Evolutionary conservation across 139 green algal genomes (phyloP), one percentile per base, ranked within the genome.

Genomic region (Asterochloris sp.): DNA sequence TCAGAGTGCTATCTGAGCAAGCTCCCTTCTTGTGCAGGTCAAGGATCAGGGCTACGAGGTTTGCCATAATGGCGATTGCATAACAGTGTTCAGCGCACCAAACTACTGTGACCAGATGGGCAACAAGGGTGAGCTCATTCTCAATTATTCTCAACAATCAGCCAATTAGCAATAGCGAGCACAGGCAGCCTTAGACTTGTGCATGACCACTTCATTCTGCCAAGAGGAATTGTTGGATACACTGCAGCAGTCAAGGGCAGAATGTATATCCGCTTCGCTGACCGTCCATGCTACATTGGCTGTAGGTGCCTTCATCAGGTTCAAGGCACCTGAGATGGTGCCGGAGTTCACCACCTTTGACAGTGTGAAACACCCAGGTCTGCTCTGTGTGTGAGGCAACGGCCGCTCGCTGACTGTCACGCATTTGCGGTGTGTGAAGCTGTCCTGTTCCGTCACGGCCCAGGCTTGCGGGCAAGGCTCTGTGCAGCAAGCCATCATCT

Each of bases 21-120:
- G 38, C 9, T 54, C 38, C 38, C 38, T 85, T 29, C 15, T 10
- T 21, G 8, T 88, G 28, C 84, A 95, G 90, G 96, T 98, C 61
- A 99, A 98, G 90, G 93, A 98, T 21, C 92, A 96, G 63, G 97
- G 97, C 9, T 99, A 97, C 76, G 95, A 98, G 89, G 85, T 99
- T 54, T 91, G 94, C 17, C 97, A 99, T 88, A 88, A 95, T 75
- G 96, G 95, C 28, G 90, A 90, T 77, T 90, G 94, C 17, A 88
- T 98, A 67, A 99, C 97, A 19, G 91, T 99, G 13, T 99, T 99
- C 90, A 95, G 87, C 8, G 97, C 97, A 17, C 97, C 97, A 63
- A 99, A 99, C 89, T 99, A 99, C 88, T 98, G 95, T 83, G 92
- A 96, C 80, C 86, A 92, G 66, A 91, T 92, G 89, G 61, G 74